Evolutionary conservation across 148 eudicot genomes (phyloP), one percentile per base, ranked within the genome.

Genomic region (Amaranthus palmeri): DNA sequence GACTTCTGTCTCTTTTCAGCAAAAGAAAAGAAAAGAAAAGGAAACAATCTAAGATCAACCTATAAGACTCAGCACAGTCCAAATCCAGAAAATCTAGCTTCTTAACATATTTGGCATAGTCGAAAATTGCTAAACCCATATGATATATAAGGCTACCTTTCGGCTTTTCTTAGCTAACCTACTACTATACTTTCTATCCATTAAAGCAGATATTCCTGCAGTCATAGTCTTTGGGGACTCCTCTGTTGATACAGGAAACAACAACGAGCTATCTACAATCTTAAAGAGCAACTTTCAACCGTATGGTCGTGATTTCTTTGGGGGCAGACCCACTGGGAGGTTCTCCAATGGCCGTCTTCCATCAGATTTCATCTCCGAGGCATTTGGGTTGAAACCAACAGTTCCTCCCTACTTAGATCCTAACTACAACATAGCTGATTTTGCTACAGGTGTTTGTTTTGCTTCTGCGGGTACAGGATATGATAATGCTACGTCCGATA

Each of bases 381-480:
- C 85, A 60, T 79, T 84, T 8, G 88, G 90, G 56, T 63, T 86
- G 46, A 82, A 81, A 62, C 72, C 77, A 49, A 59, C 70, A 14
- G 73, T 88, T 43, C 86, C 90, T 10, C 85, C 90, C 7, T 88
- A 76, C 72, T 65, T 86, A 53, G 81, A 86, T 65, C 86, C 87
- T 0, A 53, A 64, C 50, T 84, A 79, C 53, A 82, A 51, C 45
- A 86, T 86, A 25, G 18, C 62, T 0, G 84, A 88, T 67, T 83
- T 84, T 75, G 84, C 83, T 47, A 76, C 81, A 6, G 88, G 88
- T 25, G 88, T 87, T 70, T 77, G 91, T 67, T 87, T 87, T 77
- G 91, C 91, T 58, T 87, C 91, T 12, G 91, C 88, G 0, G 91
- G 91, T 10, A 81, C 88, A 49, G 91, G 91, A 7, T 83, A 81